Evolutionary conservation across 768 basidiomycete genomes (phyloP).

Genomic region (Suillus paluster): DNA sequence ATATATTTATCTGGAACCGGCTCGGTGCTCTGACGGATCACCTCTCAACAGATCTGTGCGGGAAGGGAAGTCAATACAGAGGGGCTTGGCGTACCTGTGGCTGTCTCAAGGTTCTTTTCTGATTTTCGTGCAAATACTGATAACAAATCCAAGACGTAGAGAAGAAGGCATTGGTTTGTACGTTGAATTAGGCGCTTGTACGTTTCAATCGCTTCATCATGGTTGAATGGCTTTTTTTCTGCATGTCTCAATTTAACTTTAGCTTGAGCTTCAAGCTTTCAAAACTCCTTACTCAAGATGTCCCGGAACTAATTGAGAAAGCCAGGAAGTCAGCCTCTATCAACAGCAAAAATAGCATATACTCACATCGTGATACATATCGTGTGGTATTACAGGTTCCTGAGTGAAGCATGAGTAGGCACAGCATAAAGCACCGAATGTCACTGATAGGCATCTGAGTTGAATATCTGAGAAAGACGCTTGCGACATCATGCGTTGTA

Average conservation of each 20-base stretch:
- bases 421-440: slow-evolving; percentile 9
- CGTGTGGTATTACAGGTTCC: slow-evolving; percentile 95
- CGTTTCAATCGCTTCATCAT: slow-evolving; percentile 72
- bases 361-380: slow-evolving; percentile 86
- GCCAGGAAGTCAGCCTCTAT: slow-evolving; percentile 18
- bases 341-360: slow-evolving; percentile 8
- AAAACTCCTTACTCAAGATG: slow-evolving; percentile 58
- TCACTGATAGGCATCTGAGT: slow-evolving; percentile 92
- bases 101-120: slow-evolving; percentile 94
- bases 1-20: too few species aligned
- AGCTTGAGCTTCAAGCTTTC: background rate
- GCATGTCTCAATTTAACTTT: slow-evolving; percentile 15
- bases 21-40: too few species aligned
- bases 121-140: slow-evolving; percentile 93
- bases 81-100: slow-evolving; percentile 68
- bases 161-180: slow-evolving; percentile 92
- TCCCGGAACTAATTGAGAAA: slow-evolving; percentile 84
- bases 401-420: slow-evolving; percentile 35
- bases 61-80: slow-evolving; percentile 7
- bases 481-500: slow-evolving; percentile 97
- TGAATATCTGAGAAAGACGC: slow-evolving; percentile 92
- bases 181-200: slow-evolving; percentile 85
- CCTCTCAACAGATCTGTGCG: slow-evolving; percentile 81
- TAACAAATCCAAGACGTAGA: slow-evolving; percentile 94
- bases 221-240: slow-evolving; percentile 72